A percentile compares a stretch with the other conserved stretches of the same genome.
Conservation (phyloP, 495 filamentous ascomycete species). For the Hyaloscypha finlandica region DNA sequence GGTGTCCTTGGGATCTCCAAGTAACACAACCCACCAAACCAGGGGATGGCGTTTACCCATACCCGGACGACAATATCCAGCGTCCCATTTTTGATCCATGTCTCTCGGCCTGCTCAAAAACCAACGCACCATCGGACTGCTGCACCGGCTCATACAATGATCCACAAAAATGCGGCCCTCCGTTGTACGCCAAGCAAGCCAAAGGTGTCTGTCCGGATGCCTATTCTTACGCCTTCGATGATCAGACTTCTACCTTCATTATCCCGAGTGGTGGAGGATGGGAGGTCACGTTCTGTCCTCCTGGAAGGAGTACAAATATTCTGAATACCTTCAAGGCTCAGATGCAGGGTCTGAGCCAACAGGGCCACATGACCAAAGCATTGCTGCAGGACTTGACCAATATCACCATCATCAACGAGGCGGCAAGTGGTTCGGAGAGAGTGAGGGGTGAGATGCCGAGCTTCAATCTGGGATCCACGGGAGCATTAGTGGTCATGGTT, state of each 20-base stretch:
- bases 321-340: constrained; percentile 50
- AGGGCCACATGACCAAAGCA: constrained; percentile 16
- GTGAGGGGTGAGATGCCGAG: constrained; percentile 11
- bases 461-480: constrained; percentile 21
- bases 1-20: constrained; percentile 81
- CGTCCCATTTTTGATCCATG: constrained; percentile 74
- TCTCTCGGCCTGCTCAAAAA: constrained; percentile 66
- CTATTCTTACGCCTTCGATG: constrained; percentile 80
- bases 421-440: constrained; percentile 13
- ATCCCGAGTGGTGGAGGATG: constrained; percentile 71
- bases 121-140: constrained; percentile 60
- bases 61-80: constrained; percentile 67
- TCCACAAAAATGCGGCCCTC: constrained; percentile 59
- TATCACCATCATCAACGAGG: constrained; percentile 29
- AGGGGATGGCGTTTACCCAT: constrained; percentile 69
- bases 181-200: constrained; percentile 60
- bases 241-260: constrained; percentile 73
- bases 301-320: constrained; percentile 69
- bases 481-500: constrained; percentile 31
- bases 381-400: constrained; percentile 27
- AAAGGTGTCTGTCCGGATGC: constrained; percentile 81
- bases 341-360: constrained; percentile 32
- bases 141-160: constrained; percentile 64
- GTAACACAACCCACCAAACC: constrained; percentile 62
- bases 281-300: constrained; percentile 75